Evolutionary conservation across 768 basidiomycete species (phyloP), one percentile per base, ranked within the genome.

Genomic region (Podaxis sp.): DNA sequence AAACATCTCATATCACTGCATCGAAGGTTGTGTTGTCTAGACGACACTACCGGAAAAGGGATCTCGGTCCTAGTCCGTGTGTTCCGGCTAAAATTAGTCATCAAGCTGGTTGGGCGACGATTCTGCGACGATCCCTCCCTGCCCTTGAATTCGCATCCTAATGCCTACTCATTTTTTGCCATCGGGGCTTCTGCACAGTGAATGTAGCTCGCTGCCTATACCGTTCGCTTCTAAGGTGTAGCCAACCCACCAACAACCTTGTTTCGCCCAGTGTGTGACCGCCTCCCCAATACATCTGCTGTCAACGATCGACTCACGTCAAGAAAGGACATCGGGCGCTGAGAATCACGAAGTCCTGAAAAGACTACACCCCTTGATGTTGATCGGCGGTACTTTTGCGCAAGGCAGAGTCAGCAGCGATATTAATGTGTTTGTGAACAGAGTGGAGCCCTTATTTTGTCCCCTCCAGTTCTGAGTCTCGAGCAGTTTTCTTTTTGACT

Each of bases 41-140:
- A 8, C 20, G 20, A 56, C 54, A 37, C 17, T 15, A 2, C 51
- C n/a, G 13, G 15, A 26, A 24, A 44, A 24, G n/a, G 11, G 3
- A 38, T 17, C 5, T 17, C 12, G 20, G 15, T 10, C 10, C 8
- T 33, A 33, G 33, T 55, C 56, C 56, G 38, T 56, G 56, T 24
- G 57, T 36, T 12, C 26, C 57, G 44, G 57, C 57, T 58, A 49
- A n/a, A 46, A 58, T 58, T 58, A 50, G 57, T 58, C 57, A 58
- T 48, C 57, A 38, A 36, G 11, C 10, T 3, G 10, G 17, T 6
- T 55, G 33, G 54, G 7, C 33, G 13, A 15, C 3, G 15, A 33
- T 17, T 5, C 33, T 30, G 15, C 33, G 33, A 38, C 53, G 11
- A 20, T 46, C 54, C 5, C 22, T 26, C 38, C 20, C 15, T 20